Conservation (phyloP, 768 basidiomycete species). For the Russula griseocarnosa region DNA sequence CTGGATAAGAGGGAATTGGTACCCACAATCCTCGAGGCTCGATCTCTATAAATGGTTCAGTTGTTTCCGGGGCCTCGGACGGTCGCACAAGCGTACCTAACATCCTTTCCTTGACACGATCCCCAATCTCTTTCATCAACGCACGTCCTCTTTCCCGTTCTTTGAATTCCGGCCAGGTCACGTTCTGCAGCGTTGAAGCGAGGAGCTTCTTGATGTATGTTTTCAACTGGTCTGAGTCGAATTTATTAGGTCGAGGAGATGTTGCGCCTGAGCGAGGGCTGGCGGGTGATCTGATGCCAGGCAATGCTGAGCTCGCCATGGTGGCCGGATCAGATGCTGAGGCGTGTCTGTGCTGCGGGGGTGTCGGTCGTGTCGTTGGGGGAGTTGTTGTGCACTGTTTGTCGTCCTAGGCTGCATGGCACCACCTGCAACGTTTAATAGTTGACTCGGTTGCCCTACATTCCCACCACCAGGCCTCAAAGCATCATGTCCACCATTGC, state of each 20-base stretch:
- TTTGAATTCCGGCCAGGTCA: conserved; percentile 61
- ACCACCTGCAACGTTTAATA: neutral
- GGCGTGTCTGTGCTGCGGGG: too few species aligned
- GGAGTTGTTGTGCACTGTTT: conserved; percentile 25
- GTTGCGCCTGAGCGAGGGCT: conserved; percentile 60
- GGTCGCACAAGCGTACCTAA: conserved; percentile 38
- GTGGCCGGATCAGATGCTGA: neutral
- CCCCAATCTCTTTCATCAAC: conserved; percentile 82
- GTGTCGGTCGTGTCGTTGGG: neutral
- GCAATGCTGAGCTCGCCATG: conserved; percentile 21
- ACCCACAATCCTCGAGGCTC: conserved; percentile 71
- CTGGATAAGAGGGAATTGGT: neutral
- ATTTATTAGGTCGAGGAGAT: conserved; percentile 48
- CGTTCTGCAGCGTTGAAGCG: conserved; percentile 59
- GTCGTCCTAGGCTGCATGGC: neutral
- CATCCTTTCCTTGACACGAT: conserved; percentile 83
- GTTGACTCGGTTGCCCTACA: neutral
- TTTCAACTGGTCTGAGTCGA: conserved; percentile 70
- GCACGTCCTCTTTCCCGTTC: conserved; percentile 66
- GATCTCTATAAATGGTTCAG: conserved; percentile 46
- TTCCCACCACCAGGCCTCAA: conserved; percentile 5
- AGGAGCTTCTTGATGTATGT: conserved; percentile 81
- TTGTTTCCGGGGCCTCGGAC: conserved; percentile 13
- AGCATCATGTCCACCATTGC: conserved; percentile 60
- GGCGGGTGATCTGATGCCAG: conserved; percentile 57